Evolutionary conservation across 2,329 filamentous ascomycete species (phyloP).

Genomic region (Aureobasidium sp.): DNA sequence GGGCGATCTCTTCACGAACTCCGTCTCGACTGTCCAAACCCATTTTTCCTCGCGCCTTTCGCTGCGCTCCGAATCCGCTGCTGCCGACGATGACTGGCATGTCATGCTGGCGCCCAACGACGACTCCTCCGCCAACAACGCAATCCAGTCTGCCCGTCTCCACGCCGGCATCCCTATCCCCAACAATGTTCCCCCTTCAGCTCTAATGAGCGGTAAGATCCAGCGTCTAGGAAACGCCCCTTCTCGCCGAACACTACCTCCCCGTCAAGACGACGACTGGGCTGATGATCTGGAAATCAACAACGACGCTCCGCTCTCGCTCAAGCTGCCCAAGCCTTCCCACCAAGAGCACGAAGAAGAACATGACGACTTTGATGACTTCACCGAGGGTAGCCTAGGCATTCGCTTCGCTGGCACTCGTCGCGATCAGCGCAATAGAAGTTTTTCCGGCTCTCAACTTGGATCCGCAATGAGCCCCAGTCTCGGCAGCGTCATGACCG

Average conservation of each 20-base stretch:
- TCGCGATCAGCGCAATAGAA: constrained; percentile 70
- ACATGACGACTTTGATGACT: constrained; percentile 76
- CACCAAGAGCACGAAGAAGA: constrained; percentile 22
- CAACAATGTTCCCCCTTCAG: constrained; percentile 76
- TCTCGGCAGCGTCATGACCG: constrained; percentile 78
- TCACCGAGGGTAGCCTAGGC: constrained; percentile 88
- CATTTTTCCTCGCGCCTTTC: constrained; percentile 73
- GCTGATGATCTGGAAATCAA: constrained; percentile 45
- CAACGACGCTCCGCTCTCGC: constrained; percentile 33
- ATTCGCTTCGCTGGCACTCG: constrained; percentile 83
- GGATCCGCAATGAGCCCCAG: constrained; percentile 87
- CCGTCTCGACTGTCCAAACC: constrained; percentile 63
- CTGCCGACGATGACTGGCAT: constrained; percentile 80
- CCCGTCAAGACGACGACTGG: constrained; percentile 40
- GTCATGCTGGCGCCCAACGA: constrained; percentile 79
- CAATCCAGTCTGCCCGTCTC: constrained; percentile 72
- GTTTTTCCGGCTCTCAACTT: constrained; percentile 53
- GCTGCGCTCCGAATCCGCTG: constrained; percentile 69
- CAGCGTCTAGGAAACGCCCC: constrained; percentile 67
- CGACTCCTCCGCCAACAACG: constrained; percentile 73
- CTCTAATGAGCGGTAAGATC: constrained; percentile 85
- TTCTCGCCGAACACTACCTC: constrained; percentile 35
- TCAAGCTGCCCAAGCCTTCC: constrained; percentile 29
- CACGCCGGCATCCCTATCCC: constrained; percentile 89
- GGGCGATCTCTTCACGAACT: constrained; percentile 66